These are phyloP conservation scores for Daldinia decipiens DNA, from an alignment of 495 filamentous ascomycete genomes.

Conservation along the genomic window DNA sequence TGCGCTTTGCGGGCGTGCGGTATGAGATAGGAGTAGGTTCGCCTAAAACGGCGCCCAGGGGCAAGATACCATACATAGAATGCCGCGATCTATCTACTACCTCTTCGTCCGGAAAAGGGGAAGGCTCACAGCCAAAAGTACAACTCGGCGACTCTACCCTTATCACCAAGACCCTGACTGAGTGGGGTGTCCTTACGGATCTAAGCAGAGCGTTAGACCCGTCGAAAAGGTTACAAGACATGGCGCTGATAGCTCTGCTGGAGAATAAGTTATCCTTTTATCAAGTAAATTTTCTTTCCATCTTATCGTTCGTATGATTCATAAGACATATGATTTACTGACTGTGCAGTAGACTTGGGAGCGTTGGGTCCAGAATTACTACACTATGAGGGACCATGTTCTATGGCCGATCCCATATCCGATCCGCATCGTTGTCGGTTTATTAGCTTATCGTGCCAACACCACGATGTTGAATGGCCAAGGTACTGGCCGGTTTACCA, in stretches of 20 bases:
- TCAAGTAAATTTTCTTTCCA: conserved; percentile 30
- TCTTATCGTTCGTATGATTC: neutral
- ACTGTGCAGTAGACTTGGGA: conserved; percentile 51
- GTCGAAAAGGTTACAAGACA: conserved; percentile 56
- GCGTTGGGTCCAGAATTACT: conserved; percentile 70
- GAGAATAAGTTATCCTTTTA: conserved; percentile 70
- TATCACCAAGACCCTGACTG: conserved; percentile 60
- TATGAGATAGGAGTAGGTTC: conserved; percentile 62
- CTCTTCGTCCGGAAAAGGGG: neutral
- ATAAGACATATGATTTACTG: neutral
- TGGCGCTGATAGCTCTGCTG: conserved; percentile 63
- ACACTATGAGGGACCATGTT: conserved; percentile 65
- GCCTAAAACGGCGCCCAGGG: conserved; percentile 56
- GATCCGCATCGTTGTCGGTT: conserved; percentile 63
- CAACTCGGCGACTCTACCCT: conserved; percentile 61
- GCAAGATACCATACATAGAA: conserved; percentile 70
- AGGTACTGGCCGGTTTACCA: conserved; percentile 61
- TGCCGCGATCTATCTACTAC: conserved; percentile 22
- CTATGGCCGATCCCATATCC: conserved; percentile 62
- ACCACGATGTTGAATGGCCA: conserved; percentile 61
- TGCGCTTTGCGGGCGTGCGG: conserved; percentile 62
- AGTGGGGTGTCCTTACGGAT: conserved; percentile 55
- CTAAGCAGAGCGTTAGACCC: conserved; percentile 57
- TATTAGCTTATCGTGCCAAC: conserved; percentile 58
- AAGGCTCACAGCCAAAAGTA: neutral